phyloP scores from a whole-genome alignment of 2,329 filamentous ascomycete species.

The Thelonectria blattea region DNA sequence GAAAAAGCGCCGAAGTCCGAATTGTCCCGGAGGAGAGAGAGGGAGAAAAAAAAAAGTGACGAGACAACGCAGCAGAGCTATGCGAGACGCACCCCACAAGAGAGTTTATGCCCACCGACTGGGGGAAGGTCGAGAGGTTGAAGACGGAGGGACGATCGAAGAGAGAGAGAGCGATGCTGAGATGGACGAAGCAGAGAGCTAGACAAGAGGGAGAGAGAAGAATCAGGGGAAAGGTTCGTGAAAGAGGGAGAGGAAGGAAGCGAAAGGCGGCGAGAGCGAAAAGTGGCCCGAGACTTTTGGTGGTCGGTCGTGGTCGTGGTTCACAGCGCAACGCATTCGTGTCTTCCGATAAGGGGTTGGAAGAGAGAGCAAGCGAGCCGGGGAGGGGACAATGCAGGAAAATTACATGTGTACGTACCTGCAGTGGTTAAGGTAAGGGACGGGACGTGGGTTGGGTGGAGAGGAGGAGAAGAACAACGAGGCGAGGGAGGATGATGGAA shows the following conservation, averaged over 20 bases:
- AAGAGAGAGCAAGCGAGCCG: conserved; percentile 36
- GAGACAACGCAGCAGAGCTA: conserved; percentile 25
- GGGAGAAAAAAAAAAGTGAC: conserved; percentile 7
- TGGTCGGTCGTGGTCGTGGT: conserved; percentile 15
- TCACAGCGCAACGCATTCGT: conserved; percentile 16
- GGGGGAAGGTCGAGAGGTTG: conserved; percentile 44
- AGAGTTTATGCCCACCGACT: conserved; percentile 54
- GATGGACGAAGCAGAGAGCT: conserved; percentile 1
- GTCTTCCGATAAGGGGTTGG: conserved; percentile 34
- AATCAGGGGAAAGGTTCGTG: conserved; percentile 21
- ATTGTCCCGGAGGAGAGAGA: conserved; percentile 15
- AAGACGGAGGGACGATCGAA: not conserved
- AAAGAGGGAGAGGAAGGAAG: conserved; percentile 23
- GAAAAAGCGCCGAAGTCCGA: conserved; percentile 18
- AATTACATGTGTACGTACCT: conserved; percentile 20
- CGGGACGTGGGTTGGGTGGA: not conserved
- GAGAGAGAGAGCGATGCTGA: conserved; percentile 6
- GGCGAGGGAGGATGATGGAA: not conserved
- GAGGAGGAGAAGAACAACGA: not conserved
- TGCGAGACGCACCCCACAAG: conserved; percentile 56
- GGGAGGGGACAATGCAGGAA: conserved; percentile 17
- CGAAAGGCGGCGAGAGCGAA: conserved; percentile 34
- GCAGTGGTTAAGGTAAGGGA: not conserved
- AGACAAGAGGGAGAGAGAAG: conserved; percentile 6
- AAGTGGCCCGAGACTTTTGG: conserved; percentile 37